A percentile compares a stretch with the other conserved stretches of the same genome.
Conservation (phyloP, 352 stramenopile species). For the Pythium brassicae region DNA sequence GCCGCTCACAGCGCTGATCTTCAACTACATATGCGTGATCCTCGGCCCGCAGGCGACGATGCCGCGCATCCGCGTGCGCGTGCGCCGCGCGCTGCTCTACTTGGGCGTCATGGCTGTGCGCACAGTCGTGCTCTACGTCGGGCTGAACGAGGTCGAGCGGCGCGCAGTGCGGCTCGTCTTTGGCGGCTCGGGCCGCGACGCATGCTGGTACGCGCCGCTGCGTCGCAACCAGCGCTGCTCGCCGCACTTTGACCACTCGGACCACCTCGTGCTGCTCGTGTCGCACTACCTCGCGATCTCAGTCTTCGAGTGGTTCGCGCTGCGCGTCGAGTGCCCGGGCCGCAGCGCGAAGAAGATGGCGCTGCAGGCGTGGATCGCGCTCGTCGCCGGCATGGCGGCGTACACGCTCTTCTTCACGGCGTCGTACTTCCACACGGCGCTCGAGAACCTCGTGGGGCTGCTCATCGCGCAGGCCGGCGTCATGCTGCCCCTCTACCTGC, state of each 20-base stretch:
- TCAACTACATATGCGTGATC: slow-evolving; percentile 73
- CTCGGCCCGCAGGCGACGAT: slow-evolving; percentile 44
- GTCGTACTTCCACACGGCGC: slow-evolving; percentile 61
- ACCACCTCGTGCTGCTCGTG: slow-evolving; percentile 74
- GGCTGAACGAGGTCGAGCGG: slow-evolving; percentile 50
- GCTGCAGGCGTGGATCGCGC: slow-evolving; percentile 40
- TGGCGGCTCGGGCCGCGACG: slow-evolving; percentile 16
- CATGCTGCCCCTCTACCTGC: slow-evolving; percentile 59
- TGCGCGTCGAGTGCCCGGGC: slow-evolving; percentile 38
- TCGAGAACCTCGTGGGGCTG: slow-evolving; percentile 62
- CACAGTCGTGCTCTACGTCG: slow-evolving; percentile 64
- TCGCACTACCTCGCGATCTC: slow-evolving; percentile 66
- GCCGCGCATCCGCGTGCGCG: slow-evolving; percentile 42
- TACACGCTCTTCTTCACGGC: slow-evolving; percentile 73
- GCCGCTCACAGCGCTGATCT: slow-evolving; percentile 46
- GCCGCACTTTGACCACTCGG: slow-evolving; percentile 66
- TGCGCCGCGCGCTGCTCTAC: slow-evolving; percentile 58
- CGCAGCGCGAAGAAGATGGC: slow-evolving; percentile 43
- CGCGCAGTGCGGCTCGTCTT: slow-evolving; percentile 31
- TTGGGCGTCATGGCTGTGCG: slow-evolving; percentile 54
- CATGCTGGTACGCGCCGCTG: slow-evolving; percentile 60
- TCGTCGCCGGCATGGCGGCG: slow-evolving; percentile 25
- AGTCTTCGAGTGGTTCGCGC: slow-evolving; percentile 74
- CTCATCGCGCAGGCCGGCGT: slow-evolving; percentile 48
- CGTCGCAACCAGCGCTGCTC: slow-evolving; percentile 49